Base-by-base conservation (phyloP, 805 yeast genomes). In the Saccharomycopsis capsularis region DNA sequence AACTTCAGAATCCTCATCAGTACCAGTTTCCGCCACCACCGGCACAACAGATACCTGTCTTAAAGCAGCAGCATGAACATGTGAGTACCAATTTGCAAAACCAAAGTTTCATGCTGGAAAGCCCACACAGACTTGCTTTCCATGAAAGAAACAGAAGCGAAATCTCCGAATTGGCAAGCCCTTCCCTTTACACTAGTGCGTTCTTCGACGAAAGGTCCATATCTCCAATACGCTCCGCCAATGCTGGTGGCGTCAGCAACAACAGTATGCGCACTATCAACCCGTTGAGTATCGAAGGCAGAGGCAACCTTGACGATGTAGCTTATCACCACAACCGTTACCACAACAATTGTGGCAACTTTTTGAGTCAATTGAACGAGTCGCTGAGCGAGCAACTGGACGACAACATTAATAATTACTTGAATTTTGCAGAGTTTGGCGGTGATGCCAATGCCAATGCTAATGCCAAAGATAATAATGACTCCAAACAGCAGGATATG, bases 111-210 rank as follows among this genome's bases (percentile, higher is more conserved):
- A n/a, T 35, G 32, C 15, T n/a, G 15, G 27, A 43, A 37, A 15
- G n/a, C n/a, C n/a, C n/a, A n/a, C 16, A 18, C 21, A 45, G 29
- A 27, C 36, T 16, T n/a, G 30, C 39, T 42, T 41, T 46, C 35
- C 55, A 52, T 40, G 43, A 52, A 36, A 46, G 55, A 44, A 50
- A 50, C 27, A 38, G 49, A 42, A 52, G 55, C 41, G 55, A 52
- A 35, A 35, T 52, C 3, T 52, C 55, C 6, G 51, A 40, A 18
- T 22, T 50, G 13, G 40, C 50, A n/a, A 52, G 55, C 30, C 55
- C 55, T 19, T 15, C 38, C 7, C 42, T 52, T 48, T 25, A 32
- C 13, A 23, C 37, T 23, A 29, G 19, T 22, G 41, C 27, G 23
- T 11, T 27, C 21, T 48, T 48, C 23, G 46, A 51, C 29, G 50